phyloP scores from a whole-genome alignment of 1,284 basidiomycete species.

The Trametes hirsuta region DNA sequence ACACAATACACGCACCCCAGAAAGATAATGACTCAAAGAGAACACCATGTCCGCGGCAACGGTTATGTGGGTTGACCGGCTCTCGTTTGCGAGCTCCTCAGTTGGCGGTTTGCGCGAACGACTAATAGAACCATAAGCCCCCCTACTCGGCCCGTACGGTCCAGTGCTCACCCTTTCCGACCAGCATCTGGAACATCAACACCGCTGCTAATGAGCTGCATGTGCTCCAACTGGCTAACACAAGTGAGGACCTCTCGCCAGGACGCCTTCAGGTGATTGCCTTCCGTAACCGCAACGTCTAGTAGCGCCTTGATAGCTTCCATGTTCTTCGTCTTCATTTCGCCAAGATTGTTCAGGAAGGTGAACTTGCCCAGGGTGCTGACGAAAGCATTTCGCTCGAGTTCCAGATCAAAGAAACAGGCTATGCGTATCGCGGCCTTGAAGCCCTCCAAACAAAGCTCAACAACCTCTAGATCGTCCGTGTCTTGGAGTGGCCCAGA shows the following conservation, averaged over 20 bases:
- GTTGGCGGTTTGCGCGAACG: constrained; percentile 75
- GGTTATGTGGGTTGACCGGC: constrained; percentile 96
- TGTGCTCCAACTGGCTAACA: constrained; percentile 95
- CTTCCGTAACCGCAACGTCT: constrained; percentile 92
- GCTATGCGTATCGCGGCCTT: constrained; percentile 91
- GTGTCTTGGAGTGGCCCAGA: constrained; percentile 92
- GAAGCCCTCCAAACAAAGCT: constrained; percentile 93
- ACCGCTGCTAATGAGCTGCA: constrained; percentile 93
- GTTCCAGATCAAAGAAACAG: constrained; percentile 93
- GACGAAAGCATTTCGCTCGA: constrained; percentile 95
- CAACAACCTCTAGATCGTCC: constrained; percentile 89
- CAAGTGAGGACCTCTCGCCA: constrained; percentile 96
- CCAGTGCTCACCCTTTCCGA: constrained; percentile 70
- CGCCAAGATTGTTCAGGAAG: constrained; percentile 93
- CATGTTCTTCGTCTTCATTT: constrained; percentile 99
- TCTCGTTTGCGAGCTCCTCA: constrained; percentile 96
- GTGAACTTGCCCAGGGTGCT: constrained; percentile 98
- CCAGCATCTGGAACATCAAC: constrained; percentile 80
- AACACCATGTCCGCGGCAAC: constrained; percentile 99
- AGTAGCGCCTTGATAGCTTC: constrained; percentile 95
- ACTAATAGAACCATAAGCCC: constrained; percentile 28
- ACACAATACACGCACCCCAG: constrained; percentile 68
- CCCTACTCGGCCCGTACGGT: background rate
- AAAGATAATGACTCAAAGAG: constrained; percentile 91
- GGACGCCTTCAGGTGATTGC: constrained; percentile 92